These are phyloP conservation scores for Thymus mandschuricus DNA, from an alignment of 257 asterid species.

Conservation along the genomic window DNA sequence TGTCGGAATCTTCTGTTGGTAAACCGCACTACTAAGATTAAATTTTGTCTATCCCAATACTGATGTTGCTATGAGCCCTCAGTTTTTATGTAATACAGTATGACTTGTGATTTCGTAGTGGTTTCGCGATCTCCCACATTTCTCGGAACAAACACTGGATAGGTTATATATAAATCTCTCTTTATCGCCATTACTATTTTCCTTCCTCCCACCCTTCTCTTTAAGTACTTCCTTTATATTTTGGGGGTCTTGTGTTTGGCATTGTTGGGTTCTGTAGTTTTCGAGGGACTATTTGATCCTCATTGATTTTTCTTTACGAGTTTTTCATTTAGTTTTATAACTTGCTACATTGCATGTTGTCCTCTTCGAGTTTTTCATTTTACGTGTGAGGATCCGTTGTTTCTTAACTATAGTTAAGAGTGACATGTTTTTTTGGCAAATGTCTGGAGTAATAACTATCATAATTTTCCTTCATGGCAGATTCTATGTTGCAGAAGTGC, in stretches of 20 bases:
- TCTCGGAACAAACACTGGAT: constrained; percentile 9
- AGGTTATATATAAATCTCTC: background rate
- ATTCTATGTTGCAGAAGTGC: constrained; percentile 67
- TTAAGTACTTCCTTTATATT: background rate
- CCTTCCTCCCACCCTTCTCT: background rate
- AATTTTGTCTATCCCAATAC: background rate
- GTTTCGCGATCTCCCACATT: background rate
- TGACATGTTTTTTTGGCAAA: background rate
- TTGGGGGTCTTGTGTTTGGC: background rate
- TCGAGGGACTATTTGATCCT: background rate
- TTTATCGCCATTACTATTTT: background rate
- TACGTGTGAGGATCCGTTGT: background rate
- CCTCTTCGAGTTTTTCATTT: background rate
- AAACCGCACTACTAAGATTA: too few relatives aligned
- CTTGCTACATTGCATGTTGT: constrained; percentile 14
- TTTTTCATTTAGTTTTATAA: constrained; percentile 5
- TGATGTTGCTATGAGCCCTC: background rate
- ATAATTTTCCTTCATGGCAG: constrained; percentile 36
- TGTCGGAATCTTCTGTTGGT: too few relatives aligned
- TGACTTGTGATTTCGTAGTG: constrained; percentile 10
- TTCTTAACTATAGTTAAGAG: background rate
- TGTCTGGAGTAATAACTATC: too few relatives aligned
- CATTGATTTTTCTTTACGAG: background rate
- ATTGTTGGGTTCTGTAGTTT: background rate
- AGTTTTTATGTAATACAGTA: background rate